These are phyloP conservation scores for Nemania bipapillata DNA, from an alignment of 2,329 filamentous ascomycete genomes.

Conservation along the genomic window DNA sequence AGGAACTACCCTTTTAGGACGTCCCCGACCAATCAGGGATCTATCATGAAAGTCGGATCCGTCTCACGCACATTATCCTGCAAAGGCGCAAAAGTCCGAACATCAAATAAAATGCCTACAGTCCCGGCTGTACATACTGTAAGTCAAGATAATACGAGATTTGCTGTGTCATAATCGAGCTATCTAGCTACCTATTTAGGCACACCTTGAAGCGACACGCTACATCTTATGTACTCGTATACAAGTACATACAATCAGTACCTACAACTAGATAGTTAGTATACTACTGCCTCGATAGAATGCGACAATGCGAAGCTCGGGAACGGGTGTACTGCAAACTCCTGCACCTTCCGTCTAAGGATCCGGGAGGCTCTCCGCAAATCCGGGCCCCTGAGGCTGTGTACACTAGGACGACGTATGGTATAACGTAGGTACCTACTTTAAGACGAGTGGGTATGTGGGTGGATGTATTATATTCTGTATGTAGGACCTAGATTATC, in stretches of 20 bases:
- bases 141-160: constrained; percentile 1
- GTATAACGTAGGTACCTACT: not conserved
- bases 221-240: too few species aligned
- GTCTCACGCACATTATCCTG: constrained; percentile 33
- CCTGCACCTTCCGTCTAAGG: constrained; percentile 38
- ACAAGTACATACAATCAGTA: too few species aligned
- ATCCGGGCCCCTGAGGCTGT: constrained; percentile 19
- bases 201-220: not conserved
- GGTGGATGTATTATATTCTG: too few species aligned
- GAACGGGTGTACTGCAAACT: constrained; percentile 27
- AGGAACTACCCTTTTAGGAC: constrained; percentile 32
- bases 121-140: not conserved
- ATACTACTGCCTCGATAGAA: not conserved
- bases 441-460: not conserved
- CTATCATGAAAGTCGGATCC: constrained; percentile 9
- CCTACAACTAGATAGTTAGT: not conserved
- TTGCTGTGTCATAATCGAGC: not conserved
- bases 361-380: constrained; percentile 21
- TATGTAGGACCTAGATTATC: too few species aligned
- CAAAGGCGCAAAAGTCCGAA: not conserved
- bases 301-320: constrained; percentile 18
- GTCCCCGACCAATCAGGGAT: constrained; percentile 29
- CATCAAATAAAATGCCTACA: not conserved
- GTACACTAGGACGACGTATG: constrained; percentile 4
- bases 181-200: not conserved